phyloP scores from a whole-genome alignment of 257 asterid species.

The Solanum chmielewskii region DNA sequence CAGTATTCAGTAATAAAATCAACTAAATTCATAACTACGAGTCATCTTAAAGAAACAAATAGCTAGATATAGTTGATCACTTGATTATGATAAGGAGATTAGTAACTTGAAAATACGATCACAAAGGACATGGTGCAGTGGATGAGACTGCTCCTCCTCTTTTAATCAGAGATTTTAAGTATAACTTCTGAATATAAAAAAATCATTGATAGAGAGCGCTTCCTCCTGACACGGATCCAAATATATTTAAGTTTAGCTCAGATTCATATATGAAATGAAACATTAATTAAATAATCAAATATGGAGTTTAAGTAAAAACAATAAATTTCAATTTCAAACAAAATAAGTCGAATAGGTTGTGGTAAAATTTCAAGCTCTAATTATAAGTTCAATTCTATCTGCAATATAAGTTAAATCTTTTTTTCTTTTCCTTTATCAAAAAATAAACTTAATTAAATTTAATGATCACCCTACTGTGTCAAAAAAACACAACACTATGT shows the following conservation, averaged over 20 bases:
- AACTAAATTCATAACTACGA: too few species aligned
- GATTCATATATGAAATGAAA: background rate
- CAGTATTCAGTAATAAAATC: background rate
- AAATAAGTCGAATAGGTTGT: too few species aligned
- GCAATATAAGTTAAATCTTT: too few species aligned
- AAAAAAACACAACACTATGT: background rate
- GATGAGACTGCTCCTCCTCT: rapidly evolving
- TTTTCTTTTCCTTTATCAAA: background rate
- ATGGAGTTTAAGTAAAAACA: background rate
- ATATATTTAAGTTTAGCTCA: background rate
- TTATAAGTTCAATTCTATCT: too few species aligned
- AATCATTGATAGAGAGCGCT: background rate
- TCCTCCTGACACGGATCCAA: background rate
- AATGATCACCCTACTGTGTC: background rate
- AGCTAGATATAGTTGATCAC: background rate
- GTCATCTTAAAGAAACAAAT: too few species aligned
- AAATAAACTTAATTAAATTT: background rate
- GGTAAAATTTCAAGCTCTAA: background rate
- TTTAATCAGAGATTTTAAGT: background rate
- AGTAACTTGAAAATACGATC: background rate
- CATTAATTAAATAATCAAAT: background rate
- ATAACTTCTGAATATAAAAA: too few species aligned
- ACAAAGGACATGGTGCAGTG: too few species aligned
- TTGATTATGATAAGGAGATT: background rate
- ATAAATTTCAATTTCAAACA: background rate